Base-by-base conservation (phyloP, 1,139 yeast genomes). In the Protomyces arabidopsidicola region DNA sequence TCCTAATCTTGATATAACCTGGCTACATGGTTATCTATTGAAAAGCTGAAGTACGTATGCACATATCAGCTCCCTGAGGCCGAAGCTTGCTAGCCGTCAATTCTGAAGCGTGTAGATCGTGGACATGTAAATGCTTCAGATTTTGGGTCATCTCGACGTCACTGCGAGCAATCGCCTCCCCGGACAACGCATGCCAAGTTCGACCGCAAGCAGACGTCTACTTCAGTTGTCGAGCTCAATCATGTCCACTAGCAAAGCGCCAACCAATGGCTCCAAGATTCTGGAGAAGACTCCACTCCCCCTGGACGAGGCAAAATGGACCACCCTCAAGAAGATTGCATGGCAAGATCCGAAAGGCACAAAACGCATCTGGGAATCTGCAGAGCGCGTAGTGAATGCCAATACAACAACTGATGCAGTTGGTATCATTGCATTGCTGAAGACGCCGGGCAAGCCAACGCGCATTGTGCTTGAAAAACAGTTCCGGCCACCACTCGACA, bases 311-410 rank as follows among this genome's bases (percentile, higher is more conserved):
- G 64, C 66, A 16, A 64, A 60, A 31, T 64, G 66, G 66, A 64
- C 66, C 20, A 51, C 60, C 9, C 54, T 64, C 20, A 55, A 60
- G 51, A 64, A 64, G 42, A 54, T 64, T 9, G 54, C 35, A 27
- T 64, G 66, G 66, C 57, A 34, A 24, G 66, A 64, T 42, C 62
- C 62, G 31, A 42, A 12, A 2, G 66, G 66, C 20, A 60, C 55
- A 35, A 34, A 50, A 4, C 64, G 62, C 31, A 57, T 55, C n/a
- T 64, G 66, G 66, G 66, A 64, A 20, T 55, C 64, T 27, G 66
- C 66, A 10, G 66, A 64, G 52, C 64, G 66, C 18, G 45, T 61
- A 5, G 55, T 62, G 9, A 64, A 61, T n/a, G 45, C 39, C 24
- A 36, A 57, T 20, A 45, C 55, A 45, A 56, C 60, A 22, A 53